Evolutionary conservation across 2,329 filamentous ascomycete genomes (phyloP), one percentile per base, ranked within the genome.

Genomic region (Xylariomycetidae sp.): DNA sequence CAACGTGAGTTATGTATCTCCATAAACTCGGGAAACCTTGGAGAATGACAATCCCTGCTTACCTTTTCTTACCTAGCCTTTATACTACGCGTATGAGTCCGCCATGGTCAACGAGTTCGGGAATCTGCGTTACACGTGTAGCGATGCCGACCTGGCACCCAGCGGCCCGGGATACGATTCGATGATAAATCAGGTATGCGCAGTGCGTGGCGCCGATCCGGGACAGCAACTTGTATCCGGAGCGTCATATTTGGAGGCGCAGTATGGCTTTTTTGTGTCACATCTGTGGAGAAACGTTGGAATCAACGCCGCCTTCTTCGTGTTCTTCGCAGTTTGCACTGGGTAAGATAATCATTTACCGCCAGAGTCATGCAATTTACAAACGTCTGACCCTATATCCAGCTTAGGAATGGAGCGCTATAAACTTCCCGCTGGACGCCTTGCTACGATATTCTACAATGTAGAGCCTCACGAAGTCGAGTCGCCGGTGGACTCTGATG

Each of bases 1-100:
- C 27, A 71, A 80, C 40, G 43, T 46, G 36, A 27, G 38, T 25
- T n/a, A n/a, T 8, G 15, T 8, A n/a, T 13, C 16, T 14, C 15
- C n/a, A 16, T 9, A 10, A 18, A 9, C 10, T 10, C 6, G 19
- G 6, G 10, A 10, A 6, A 6, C 11, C 9, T 18, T 30, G 9
- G 15, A 10, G 9, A 27, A 10, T 9, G 8, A 27, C 14, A 27
- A 10, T 14, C 12, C 18, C 34, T 22, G 10, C 16, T 15, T 16
- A 4, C 11, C 23, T n/a, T n/a, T n/a, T 23, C 20, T n/a, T n/a
- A n/a, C n/a, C n/a, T n/a, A n/a, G n/a, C 12, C 10, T 28, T 25
- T 14, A 11, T 45, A 45, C 18, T 45, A 47, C 30, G 39, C 39
- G 14, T 43, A 37, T 25, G 44, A 47, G 25, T 45, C 41, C 9